A percentile compares a stretch with the other conserved stretches of the same genome.
phyloP scores from a whole-genome alignment of 805 yeast genomes.

The Lipomyces anomalus region DNA sequence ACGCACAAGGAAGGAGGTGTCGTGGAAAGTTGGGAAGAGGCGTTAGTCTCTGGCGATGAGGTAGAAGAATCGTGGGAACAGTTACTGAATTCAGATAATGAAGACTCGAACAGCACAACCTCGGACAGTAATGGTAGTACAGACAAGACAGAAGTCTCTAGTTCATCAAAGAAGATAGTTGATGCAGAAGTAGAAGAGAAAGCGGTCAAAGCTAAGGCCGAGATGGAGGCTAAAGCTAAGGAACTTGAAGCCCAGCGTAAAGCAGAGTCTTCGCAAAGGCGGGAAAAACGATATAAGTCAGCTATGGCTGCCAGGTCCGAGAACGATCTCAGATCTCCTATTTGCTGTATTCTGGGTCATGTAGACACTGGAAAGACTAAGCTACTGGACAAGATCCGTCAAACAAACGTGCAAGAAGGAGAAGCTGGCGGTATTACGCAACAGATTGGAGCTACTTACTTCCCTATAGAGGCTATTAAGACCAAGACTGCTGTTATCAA shows the following conservation, averaged over 20 bases:
- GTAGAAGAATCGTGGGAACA: slow-evolving; percentile 26
- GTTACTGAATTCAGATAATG: slow-evolving; percentile 29
- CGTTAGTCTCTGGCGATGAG: slow-evolving; percentile 20
- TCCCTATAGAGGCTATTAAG: slow-evolving; percentile 92
- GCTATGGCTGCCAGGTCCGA: slow-evolving; percentile 37
- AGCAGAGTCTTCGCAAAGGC: slow-evolving; percentile 36
- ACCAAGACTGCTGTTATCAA: slow-evolving; percentile 90
- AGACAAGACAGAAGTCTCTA: slow-evolving; percentile 28
- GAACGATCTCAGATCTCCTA: slow-evolving; percentile 88
- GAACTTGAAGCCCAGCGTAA: slow-evolving; percentile 36
- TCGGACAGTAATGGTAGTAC: slow-evolving; percentile 26
- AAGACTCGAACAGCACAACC: slow-evolving; percentile 14
- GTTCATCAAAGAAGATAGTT: slow-evolving; percentile 29
- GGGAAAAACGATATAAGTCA: slow-evolving; percentile 34
- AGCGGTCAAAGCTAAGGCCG: slow-evolving; percentile 25
- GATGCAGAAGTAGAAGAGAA: slow-evolving; percentile 32
- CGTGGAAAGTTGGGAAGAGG: slow-evolving; percentile 36
- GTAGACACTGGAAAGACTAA: slow-evolving; percentile 99
- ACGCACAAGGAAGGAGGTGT: slow-evolving; percentile 40
- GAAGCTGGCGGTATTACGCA: slow-evolving; percentile 99
- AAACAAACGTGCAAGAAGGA: slow-evolving; percentile 99
- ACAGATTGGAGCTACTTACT: slow-evolving; percentile 99
- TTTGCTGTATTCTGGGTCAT: slow-evolving; percentile 98
- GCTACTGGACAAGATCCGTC: slow-evolving; percentile 92
- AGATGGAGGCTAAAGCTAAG: slow-evolving; percentile 23